Evolutionary conservation across 352 stramenopile genomes (phyloP), one percentile per base, ranked within the genome.

Genomic region (Phytophthora sojae): DNA sequence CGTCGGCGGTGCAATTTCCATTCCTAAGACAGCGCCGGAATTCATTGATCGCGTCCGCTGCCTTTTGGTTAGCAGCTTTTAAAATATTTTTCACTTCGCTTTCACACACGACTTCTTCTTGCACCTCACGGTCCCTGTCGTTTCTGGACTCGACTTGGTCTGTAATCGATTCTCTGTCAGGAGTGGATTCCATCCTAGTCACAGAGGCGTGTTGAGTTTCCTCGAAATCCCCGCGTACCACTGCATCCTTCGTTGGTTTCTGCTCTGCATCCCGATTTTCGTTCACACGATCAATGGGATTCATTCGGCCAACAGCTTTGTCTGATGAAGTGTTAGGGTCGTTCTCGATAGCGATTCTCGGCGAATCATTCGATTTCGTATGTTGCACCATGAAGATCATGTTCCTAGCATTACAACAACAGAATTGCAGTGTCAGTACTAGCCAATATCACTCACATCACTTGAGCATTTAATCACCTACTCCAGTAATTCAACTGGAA

Each of bases 1-100:
- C 12, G 42, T 67, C 23, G 42, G 15, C 8, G 21, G 60, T 59
- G 60, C 23, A 60, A 17, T 32, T 67, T 54, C 60, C 60, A 44
- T 23, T 9, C n/a, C 25, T 30, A 2, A 60, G 12, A 7, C 12
- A 60, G 15, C 23, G 32, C 17, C 29, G 17, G 15, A 44, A 44
- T 8, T 44, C 15, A 44, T 44, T n/a, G 37, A 44, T 44, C 12
- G 37, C 37, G 37, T 44, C 37, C 37, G 12, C 37, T 17, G 37
- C 37, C 37, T 17, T 44, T n/a, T 44, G 37, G 12, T 17, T 15
- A n/a, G 37, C 37, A 44, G 37, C 37, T 44, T 44, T n/a, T 44
- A 44, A 11, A 44, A n/a, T 15, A 7, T 44, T 14, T 44, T 44
- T 5, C 37, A 44, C 12, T 17, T 44, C 37, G 12, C 7, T 44